A percentile compares a stretch with the other conserved stretches of the same genome.
Conservation (phyloP, 164 flowering plant genomes). For the Vitis rupestris region DNA sequence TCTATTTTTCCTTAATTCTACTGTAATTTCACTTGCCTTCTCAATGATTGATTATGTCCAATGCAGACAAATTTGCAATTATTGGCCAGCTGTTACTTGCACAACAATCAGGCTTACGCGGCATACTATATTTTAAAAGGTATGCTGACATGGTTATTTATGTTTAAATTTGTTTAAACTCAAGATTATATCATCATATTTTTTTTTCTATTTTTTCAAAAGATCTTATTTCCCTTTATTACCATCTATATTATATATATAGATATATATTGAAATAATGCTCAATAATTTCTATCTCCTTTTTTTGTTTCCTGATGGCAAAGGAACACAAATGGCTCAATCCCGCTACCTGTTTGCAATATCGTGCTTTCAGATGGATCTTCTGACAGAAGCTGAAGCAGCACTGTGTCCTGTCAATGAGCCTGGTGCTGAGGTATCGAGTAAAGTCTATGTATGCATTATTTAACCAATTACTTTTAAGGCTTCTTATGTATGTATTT, state of each 20-base stretch:
- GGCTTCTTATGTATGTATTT: neutral
- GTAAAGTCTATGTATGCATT: neutral
- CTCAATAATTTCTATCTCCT: constrained; percentile 18
- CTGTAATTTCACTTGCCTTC: too few species aligned
- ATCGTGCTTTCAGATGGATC: constrained; percentile 97
- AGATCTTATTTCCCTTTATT: neutral
- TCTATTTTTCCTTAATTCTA: too few species aligned
- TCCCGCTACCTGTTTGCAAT: constrained; percentile 98
- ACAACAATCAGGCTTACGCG: constrained; percentile 75
- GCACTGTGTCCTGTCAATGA: constrained; percentile 73
- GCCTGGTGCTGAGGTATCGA: constrained; percentile 69
- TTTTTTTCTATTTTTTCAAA: neutral
- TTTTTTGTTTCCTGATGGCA: constrained; percentile 6
- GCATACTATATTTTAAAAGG: constrained; percentile 95
- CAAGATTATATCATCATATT: neutral
- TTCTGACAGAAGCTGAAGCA: constrained; percentile 85
- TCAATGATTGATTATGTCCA: neutral
- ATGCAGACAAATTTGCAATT: constrained; percentile 82
- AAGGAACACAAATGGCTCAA: constrained; percentile 86
- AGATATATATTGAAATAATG: neutral
- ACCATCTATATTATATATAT: neutral
- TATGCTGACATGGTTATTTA: constrained; percentile 16
- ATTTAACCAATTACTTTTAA: neutral
- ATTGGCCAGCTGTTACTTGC: constrained; percentile 88
- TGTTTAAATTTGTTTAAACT: neutral